A percentile compares a stretch with the other conserved stretches of the same genome.
These are phyloP conservation scores for Salinomyces thailandicus DNA, from an alignment of 2,329 filamentous ascomycete species.

Conservation along the genomic window DNA sequence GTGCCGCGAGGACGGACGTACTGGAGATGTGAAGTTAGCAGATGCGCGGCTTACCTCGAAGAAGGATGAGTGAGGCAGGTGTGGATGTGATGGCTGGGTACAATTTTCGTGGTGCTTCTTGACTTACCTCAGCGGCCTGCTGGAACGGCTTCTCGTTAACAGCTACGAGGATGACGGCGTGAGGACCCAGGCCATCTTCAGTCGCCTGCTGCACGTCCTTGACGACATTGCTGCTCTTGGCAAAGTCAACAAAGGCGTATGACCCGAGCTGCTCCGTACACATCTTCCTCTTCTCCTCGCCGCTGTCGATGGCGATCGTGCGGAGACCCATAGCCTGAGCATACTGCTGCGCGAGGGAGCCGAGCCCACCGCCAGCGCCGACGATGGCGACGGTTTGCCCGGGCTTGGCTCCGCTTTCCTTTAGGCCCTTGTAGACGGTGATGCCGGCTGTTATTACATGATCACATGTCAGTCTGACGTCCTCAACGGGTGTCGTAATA, in stretches of 20 bases:
- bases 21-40: constrained; percentile 21
- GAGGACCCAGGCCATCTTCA: constrained; percentile 68
- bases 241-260: constrained; percentile 68
- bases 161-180: constrained; percentile 78
- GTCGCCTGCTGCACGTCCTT: constrained; percentile 75
- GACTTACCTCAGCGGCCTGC: constrained; percentile 60
- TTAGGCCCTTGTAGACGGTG: constrained; percentile 85
- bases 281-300: constrained; percentile 67
- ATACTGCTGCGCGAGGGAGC: constrained; percentile 72
- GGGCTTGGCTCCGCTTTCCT: constrained; percentile 64
- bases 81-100: background rate
- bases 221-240: constrained; percentile 63
- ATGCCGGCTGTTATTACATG: constrained; percentile 44
- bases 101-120: background rate
- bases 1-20: constrained; percentile 76
- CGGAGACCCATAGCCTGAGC: constrained; percentile 81
- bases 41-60: background rate
- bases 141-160: constrained; percentile 89
- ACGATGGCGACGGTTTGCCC: constrained; percentile 76
- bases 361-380: constrained; percentile 75
- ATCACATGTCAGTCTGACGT: background rate
- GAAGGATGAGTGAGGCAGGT: background rate
- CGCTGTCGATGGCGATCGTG: constrained; percentile 71
- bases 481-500: background rate
- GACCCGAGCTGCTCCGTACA: constrained; percentile 59